These are phyloP conservation scores for Cinnamomum micranthum DNA, from an alignment of 164 flowering plant species.

Conservation along the genomic window DNA sequence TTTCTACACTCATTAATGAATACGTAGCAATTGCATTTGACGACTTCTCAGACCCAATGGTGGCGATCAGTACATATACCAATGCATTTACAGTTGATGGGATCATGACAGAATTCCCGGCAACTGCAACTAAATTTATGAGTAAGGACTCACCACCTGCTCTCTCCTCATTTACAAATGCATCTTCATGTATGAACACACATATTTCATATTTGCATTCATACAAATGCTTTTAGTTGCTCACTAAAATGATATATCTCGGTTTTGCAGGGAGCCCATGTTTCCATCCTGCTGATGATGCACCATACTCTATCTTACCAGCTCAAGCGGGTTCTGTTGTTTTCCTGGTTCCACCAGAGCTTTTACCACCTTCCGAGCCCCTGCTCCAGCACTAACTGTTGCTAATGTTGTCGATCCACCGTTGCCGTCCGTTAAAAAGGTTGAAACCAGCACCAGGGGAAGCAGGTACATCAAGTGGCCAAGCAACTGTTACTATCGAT, in stretches of 20 bases:
- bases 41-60: slow-evolving; percentile 63
- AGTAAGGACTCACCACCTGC: slow-evolving; percentile 48
- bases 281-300: slow-evolving; percentile 19
- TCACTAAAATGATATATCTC: not conserved
- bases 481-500: slow-evolving; percentile 20
- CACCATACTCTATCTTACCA: slow-evolving; percentile 27
- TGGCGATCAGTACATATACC: slow-evolving; percentile 51
- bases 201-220: not conserved
- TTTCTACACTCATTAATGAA: slow-evolving; percentile 56
- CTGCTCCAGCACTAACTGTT: slow-evolving; percentile 37
- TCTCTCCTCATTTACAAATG: not conserved
- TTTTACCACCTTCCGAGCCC: slow-evolving; percentile 48
- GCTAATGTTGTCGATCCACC: slow-evolving; percentile 68
- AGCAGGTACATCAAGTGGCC: slow-evolving; percentile 22
- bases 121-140: slow-evolving; percentile 64
- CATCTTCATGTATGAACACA: not conserved
- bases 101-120: slow-evolving; percentile 70
- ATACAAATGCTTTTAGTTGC: not conserved
- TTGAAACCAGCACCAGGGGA: slow-evolving; percentile 9
- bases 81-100: slow-evolving; percentile 49
- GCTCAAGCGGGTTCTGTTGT: slow-evolving; percentile 36
- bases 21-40: slow-evolving; percentile 49
- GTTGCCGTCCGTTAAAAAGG: slow-evolving; percentile 46
- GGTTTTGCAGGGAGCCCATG: slow-evolving; percentile 59
- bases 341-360: slow-evolving; percentile 8